A percentile compares a stretch with the other conserved stretches of the same genome.
Conservation (phyloP, 83 land plant species). For the Diphasiastrum complanatum region DNA sequence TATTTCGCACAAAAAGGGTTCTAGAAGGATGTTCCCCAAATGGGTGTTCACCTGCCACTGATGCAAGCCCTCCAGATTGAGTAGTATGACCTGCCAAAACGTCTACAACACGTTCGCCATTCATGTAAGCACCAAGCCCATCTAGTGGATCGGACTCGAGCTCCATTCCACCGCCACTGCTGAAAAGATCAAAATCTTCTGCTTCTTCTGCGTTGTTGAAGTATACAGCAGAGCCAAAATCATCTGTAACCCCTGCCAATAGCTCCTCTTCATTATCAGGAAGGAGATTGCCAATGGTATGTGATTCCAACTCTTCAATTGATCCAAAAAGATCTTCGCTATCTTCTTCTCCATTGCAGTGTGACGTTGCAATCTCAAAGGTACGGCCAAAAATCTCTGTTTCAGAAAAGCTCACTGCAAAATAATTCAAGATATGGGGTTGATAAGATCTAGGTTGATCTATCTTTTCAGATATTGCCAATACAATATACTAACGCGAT, state of each 20-base stretch:
- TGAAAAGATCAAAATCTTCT: slow-evolving; percentile 6
- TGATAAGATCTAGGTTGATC: too few species aligned
- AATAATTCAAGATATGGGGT: too few species aligned
- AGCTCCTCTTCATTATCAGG: slow-evolving; percentile 15
- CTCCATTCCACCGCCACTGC: slow-evolving; percentile 14
- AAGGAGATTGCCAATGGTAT: slow-evolving; percentile 12
- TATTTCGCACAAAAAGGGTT: too few species aligned
- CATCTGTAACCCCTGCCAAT: not conserved
- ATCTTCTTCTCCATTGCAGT: not conserved
- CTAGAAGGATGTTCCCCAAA: too few species aligned
- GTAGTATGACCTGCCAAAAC: not conserved
- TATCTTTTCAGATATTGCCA: too few species aligned
- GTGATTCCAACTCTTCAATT: slow-evolving; percentile 10
- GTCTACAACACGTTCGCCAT: not conserved
- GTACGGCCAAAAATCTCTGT: not conserved
- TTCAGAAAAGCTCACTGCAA: slow-evolving; percentile 3
- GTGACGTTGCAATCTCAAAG: not conserved
- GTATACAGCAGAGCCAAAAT: not conserved
- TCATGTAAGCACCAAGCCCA: not conserved
- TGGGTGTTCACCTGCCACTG: too few species aligned
- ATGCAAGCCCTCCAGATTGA: not conserved
- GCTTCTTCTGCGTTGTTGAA: not conserved
- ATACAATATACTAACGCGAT: too few species aligned
- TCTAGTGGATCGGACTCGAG: not conserved
- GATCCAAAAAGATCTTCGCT: slow-evolving; percentile 8